Percentiles rank a stretch among this genome's conserved stretches.
phyloP scores from a whole-genome alignment of 306 rosid species.

The Quercus variabilis region DNA sequence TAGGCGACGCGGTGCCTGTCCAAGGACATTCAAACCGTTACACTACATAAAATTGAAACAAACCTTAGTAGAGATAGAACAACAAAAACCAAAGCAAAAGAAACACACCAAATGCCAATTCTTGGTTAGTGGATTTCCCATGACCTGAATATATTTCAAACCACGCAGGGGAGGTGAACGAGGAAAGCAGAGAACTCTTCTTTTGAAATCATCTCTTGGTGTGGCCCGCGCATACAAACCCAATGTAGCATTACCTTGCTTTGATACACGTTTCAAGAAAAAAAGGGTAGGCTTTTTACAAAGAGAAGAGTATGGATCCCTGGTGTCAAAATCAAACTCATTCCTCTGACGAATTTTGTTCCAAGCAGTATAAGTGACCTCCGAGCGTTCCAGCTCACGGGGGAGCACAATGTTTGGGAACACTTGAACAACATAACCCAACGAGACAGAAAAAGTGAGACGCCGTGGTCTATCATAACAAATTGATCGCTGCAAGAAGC shows the following conservation, averaged over 20 bases:
- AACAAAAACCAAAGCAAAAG: neutral
- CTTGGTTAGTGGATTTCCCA: constrained; percentile 51
- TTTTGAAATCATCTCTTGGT: constrained; percentile 58
- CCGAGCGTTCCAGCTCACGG: constrained; percentile 76
- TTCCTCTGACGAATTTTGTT: constrained; percentile 48
- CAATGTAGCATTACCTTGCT: constrained; percentile 47
- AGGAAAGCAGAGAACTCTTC: constrained; percentile 59
- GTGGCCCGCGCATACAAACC: constrained; percentile 50
- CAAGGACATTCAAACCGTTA: constrained; percentile 18
- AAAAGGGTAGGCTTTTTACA: constrained; percentile 64
- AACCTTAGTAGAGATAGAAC: constrained; percentile 8
- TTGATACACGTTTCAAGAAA: constrained; percentile 50
- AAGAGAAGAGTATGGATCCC: constrained; percentile 58
- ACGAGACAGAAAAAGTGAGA: constrained; percentile 59
- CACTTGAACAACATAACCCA: constrained; percentile 71
- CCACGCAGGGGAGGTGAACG: constrained; percentile 36
- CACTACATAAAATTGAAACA: neutral
- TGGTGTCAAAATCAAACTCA: constrained; percentile 70
- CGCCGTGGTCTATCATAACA: constrained; percentile 51
- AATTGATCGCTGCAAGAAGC: constrained; percentile 70
- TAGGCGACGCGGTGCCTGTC: constrained; percentile 63
- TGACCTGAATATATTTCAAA: constrained; percentile 45
- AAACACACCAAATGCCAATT: constrained; percentile 71
- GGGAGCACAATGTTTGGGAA: constrained; percentile 53
- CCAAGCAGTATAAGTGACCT: constrained; percentile 80